Evolutionary conservation across 2,329 filamentous ascomycete genomes (phyloP).

Genomic region (Bipolaris bicolor): DNA sequence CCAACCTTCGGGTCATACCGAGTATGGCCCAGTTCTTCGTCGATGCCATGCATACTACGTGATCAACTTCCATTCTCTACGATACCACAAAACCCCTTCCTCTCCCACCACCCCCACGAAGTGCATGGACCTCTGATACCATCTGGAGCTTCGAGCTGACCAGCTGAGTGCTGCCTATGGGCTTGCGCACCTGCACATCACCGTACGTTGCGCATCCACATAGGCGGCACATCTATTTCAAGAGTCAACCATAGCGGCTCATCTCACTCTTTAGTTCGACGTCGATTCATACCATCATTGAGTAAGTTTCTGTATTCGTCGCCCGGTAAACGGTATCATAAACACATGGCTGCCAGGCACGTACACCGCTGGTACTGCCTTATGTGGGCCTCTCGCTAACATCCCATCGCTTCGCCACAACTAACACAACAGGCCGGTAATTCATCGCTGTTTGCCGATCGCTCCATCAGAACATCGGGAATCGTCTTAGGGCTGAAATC

Average conservation of each 20-base stretch:
- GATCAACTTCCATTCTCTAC: neutral
- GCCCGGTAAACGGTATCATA: neutral
- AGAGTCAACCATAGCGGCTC: neutral
- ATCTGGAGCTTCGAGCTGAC: conserved; percentile 29
- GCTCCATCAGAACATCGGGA: conserved; percentile 3
- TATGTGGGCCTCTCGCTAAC: neutral
- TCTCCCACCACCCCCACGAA: conserved; percentile 4
- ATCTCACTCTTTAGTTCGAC: neutral
- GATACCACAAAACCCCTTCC: neutral
- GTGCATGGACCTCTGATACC: conserved; percentile 10
- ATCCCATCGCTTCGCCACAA: neutral
- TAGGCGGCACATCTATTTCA: conserved; percentile 10
- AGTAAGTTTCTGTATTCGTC: conserved; percentile 17
- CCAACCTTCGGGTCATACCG: neutral
- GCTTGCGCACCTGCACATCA: conserved; percentile 6
- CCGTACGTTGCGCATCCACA: neutral
- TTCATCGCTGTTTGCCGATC: neutral
- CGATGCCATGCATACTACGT: neutral
- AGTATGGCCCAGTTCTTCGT: neutral
- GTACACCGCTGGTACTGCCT: conserved; percentile 13
- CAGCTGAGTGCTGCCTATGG: conserved; percentile 30
- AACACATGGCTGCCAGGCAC: neutral
- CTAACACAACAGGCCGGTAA: neutral
- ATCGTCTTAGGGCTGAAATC: conserved; percentile 15
- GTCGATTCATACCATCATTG: neutral